These are phyloP conservation scores for Potentilla sterilis DNA, from an alignment of 306 rosid species.

Conservation along the genomic window DNA sequence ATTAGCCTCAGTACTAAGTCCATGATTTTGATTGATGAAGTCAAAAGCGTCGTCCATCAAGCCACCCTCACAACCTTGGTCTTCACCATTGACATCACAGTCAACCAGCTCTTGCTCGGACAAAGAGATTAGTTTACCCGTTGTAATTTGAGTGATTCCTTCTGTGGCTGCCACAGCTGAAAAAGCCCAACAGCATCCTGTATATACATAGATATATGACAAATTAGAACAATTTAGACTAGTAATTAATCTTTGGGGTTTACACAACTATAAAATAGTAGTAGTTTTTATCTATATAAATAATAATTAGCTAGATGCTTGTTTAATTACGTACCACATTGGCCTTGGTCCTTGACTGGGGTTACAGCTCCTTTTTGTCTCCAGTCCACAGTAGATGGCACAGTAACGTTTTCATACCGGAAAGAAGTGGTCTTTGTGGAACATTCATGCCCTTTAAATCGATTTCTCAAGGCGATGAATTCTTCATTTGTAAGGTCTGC, in stretches of 20 bases:
- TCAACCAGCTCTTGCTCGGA: neutral
- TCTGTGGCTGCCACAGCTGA: slow-evolving; percentile 6
- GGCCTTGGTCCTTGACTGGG: slow-evolving; percentile 3
- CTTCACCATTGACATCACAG: slow-evolving; percentile 5
- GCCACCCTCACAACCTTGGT: slow-evolving; percentile 10
- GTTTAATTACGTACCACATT: neutral
- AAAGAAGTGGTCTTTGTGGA: neutral
- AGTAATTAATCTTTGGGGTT: no score
- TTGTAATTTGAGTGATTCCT: neutral
- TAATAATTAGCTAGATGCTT: neutral
- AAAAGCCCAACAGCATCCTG: slow-evolving; percentile 4
- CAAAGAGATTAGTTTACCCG: neutral
- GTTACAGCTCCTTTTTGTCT: slow-evolving; percentile 5
- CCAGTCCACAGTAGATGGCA: neutral
- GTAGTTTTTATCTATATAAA: neutral
- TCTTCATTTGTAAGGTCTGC: slow-evolving; percentile 5
- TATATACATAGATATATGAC: neutral
- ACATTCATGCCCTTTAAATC: neutral
- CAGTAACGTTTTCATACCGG: neutral
- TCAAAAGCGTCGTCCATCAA: slow-evolving; percentile 7
- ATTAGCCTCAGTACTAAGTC: slow-evolving; percentile 4
- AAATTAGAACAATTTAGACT: neutral
- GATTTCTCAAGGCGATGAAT: neutral
- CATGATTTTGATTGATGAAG: neutral
- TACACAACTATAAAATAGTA: no score